Evolutionary conservation across 148 eudicot species (phyloP).

Genomic region (Rhododendron ovatum): DNA sequence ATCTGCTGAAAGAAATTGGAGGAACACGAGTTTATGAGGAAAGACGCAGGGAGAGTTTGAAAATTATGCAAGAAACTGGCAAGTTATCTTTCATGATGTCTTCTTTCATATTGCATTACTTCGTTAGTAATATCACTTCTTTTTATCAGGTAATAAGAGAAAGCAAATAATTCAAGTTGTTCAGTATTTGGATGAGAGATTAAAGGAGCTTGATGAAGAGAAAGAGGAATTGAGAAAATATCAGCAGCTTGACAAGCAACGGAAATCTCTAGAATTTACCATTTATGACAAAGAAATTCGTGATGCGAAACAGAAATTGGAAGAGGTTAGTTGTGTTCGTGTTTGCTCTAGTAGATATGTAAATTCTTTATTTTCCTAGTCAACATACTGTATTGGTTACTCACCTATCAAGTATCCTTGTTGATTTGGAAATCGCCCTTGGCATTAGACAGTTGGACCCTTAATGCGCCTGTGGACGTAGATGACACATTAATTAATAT

Average conservation of each 20-base stretch:
- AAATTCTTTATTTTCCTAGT: neutral
- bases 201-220: constrained; percentile 94
- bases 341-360: neutral
- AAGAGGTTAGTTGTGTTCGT: constrained; percentile 46
- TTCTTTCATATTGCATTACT: constrained; percentile 8
- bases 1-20: constrained; percentile 97
- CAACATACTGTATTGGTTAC: constrained; percentile 1
- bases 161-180: constrained; percentile 96
- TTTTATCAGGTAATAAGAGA: constrained; percentile 73
- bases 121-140: constrained; percentile 14
- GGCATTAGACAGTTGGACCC: neutral
- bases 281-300: constrained; percentile 89
- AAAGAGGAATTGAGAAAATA: constrained; percentile 88
- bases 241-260: constrained; percentile 95
- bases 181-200: constrained; percentile 94
- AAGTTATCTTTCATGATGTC: constrained; percentile 27
- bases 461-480: neutral
- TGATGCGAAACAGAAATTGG: constrained; percentile 77
- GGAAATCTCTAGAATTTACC: constrained; percentile 86
- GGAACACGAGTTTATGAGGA: constrained; percentile 99
- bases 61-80: constrained; percentile 99
- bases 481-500: neutral
- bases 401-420: neutral
- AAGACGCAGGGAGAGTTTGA: constrained; percentile 94
- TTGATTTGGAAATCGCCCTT: neutral